Evolutionary conservation across 192 early-diverging fungal genomes (phyloP).

Genomic region (Gonapodya sp.): DNA sequence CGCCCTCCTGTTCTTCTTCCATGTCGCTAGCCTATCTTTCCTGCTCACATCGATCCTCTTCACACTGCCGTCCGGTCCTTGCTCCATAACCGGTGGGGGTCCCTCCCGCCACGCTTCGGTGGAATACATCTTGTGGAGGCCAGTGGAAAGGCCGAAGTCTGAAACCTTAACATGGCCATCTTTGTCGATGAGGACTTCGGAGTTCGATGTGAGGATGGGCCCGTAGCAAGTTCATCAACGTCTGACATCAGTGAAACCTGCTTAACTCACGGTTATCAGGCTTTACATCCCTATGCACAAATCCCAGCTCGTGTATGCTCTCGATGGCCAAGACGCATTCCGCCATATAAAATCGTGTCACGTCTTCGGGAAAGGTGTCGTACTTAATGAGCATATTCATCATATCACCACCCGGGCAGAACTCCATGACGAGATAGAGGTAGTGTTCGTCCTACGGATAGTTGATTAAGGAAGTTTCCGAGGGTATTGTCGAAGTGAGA

Average conservation of each 20-base stretch:
- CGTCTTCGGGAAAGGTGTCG: conserved; percentile 91
- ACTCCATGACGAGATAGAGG: conserved; percentile 99
- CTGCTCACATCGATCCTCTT: conserved; percentile 87
- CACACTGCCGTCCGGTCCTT: conserved; percentile 24
- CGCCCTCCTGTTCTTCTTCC: conserved; percentile 93
- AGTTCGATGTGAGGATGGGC: conserved; percentile 58
- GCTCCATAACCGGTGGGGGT: neutral
- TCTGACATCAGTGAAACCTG: neutral
- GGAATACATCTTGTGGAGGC: conserved; percentile 98
- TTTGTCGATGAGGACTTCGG: conserved; percentile 88
- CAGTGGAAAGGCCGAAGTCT: conserved; percentile 99
- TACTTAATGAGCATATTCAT: conserved; percentile 99
- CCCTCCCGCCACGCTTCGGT: conserved; percentile 37
- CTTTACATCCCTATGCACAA: conserved; percentile 77
- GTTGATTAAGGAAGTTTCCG: neutral
- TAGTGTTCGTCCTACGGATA: conserved; percentile 25
- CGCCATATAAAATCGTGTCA: conserved; percentile 97
- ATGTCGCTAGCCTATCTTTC: conserved; percentile 93
- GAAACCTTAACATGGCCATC: conserved; percentile 99
- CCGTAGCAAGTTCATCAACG: neutral
- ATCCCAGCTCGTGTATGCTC: conserved; percentile 86
- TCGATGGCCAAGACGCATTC: conserved; percentile 90
- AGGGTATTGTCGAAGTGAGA: neutral
- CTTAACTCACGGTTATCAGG: conserved; percentile 40
- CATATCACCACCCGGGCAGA: conserved; percentile 95